Base-by-base conservation (phyloP, 441 rosid genomes). In the Cnidoscolus chayamansa region DNA sequence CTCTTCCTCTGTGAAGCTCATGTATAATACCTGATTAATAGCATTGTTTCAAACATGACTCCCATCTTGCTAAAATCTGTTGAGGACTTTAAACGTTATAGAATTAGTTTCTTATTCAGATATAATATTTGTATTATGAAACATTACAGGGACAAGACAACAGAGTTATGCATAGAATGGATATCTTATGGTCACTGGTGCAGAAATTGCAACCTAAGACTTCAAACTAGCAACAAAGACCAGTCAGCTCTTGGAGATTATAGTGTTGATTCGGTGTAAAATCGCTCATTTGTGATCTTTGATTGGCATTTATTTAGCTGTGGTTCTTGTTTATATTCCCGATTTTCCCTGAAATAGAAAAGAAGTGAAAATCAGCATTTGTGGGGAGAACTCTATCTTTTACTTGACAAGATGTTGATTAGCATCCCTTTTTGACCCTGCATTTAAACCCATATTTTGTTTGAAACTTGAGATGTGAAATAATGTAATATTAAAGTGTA, bases 171-270 rank as follows among this genome's bases (percentile, higher is more conserved):
- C 95, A 90, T 67, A 87, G 97, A 84, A 89, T 94, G 98, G 98
- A 91, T 82, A 81, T 94, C 74, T 80, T 94, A 75, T 94, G 97
- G 96, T 88, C 94, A 31, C 88, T 94, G 30, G 92, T 89, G 74
- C 98, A 91, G 80, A 78, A 85, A 74, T 81, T 94, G 79, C 97
- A 91, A 79, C 87, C 86, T 71, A 88, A 91, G 78, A 73, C 86
- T 62, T 81, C 84, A 62, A 79, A 59, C 76, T 84, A 84, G 86
- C 68, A 53, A 8, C 62, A 57, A 62, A 43, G 78, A 78, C 61
- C 35, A 54, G 72, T 71, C 63, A 70, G 35, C 71, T 78, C 65
- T 17, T 61, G 74, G 69, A 75, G 80, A 67, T 74, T 31, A 19
- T 63, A 35, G 20, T 48, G 65, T 69, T 80, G 68, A 73, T 35